Evolutionary conservation across 1,139 yeast species (phyloP).

Genomic region (Hansenula anomala): DNA sequence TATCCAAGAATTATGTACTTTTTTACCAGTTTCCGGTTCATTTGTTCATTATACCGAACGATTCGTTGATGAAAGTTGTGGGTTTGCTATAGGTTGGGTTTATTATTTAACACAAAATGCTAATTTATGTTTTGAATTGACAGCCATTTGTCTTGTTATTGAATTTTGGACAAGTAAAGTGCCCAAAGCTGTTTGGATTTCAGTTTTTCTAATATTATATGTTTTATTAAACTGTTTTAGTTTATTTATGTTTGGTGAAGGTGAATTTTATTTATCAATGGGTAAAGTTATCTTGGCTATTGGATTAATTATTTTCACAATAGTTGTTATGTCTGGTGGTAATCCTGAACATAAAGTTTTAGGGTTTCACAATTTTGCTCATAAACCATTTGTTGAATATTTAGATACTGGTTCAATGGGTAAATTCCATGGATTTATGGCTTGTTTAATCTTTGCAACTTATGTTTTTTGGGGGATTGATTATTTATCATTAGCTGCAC

Average conservation of each 20-base stretch:
- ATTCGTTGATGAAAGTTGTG: slow-evolving; percentile 52
- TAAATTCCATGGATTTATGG: slow-evolving; percentile 53
- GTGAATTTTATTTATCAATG: slow-evolving; percentile 33
- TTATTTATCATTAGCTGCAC: slow-evolving; percentile 38
- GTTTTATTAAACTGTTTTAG: slow-evolving; percentile 8
- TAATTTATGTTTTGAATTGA: slow-evolving; percentile 39
- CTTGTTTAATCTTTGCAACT: slow-evolving; percentile 42
- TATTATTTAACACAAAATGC: slow-evolving; percentile 49
- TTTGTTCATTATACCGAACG: slow-evolving; percentile 50
- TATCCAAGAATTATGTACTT: slow-evolving; percentile 53
- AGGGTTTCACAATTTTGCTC: slow-evolving; percentile 51
- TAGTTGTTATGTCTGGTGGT: slow-evolving; percentile 26
- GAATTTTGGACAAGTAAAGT: slow-evolving; percentile 47
- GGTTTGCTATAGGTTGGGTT: slow-evolving; percentile 59
- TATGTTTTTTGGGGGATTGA: slow-evolving; percentile 44
- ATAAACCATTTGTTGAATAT: slow-evolving; percentile 38
- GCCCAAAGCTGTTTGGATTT: slow-evolving; percentile 50
- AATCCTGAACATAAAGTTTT: slow-evolving; percentile 22
- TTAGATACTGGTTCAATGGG: slow-evolving; percentile 47
- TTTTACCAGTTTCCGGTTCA: slow-evolving; percentile 54
- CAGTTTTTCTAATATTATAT: slow-evolving; percentile 33
- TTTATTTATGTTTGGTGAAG: slow-evolving; percentile 6
- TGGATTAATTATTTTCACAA: slow-evolving; percentile 5
- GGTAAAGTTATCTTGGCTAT: slow-evolving; percentile 53
- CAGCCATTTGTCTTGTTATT: slow-evolving; percentile 28